phyloP scores from a whole-genome alignment of 306 rosid species.

The Medicago ruthenica region DNA sequence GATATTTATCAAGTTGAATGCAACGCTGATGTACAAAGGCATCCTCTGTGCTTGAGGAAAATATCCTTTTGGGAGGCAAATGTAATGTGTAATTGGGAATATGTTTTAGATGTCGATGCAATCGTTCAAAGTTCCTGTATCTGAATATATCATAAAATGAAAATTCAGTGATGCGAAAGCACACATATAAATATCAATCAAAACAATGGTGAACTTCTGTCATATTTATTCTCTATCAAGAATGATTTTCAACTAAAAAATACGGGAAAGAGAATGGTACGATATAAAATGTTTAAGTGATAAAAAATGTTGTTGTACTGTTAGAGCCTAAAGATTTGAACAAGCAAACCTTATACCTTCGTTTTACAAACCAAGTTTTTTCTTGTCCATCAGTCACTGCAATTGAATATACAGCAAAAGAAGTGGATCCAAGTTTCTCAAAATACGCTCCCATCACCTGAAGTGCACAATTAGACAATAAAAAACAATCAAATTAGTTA shows the following conservation, averaged over 20 bases:
- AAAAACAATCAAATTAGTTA: slow-evolving; percentile 32
- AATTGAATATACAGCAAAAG: slow-evolving; percentile 97
- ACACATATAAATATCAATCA: slow-evolving; percentile 26
- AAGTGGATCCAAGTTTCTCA: slow-evolving; percentile 92
- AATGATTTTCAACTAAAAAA: slow-evolving; percentile 3
- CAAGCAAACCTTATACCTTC: slow-evolving; percentile 65
- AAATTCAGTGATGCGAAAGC: slow-evolving; percentile 24
- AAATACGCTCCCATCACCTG: slow-evolving; percentile 99
- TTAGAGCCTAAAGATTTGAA: neutral
- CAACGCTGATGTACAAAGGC: slow-evolving; percentile 96
- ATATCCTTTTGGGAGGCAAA: slow-evolving; percentile 97
- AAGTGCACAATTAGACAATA: slow-evolving; percentile 34
- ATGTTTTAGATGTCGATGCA: slow-evolving; percentile 91
- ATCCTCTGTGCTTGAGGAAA: slow-evolving; percentile 98
- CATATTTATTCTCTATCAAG: slow-evolving; percentile 28
- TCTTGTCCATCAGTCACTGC: slow-evolving; percentile 87
- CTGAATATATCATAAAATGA: slow-evolving; percentile 51
- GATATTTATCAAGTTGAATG: slow-evolving; percentile 90
- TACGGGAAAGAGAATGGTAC: neutral
- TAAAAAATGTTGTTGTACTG: slow-evolving; percentile 1
- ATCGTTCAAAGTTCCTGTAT: slow-evolving; percentile 94
- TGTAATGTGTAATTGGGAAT: slow-evolving; percentile 88
- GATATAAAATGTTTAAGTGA: neutral
- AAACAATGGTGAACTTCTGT: slow-evolving; percentile 27
- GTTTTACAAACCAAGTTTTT: slow-evolving; percentile 92